These are phyloP conservation scores for Phialocephala sp. DNA, from an alignment of 2,329 filamentous ascomycete species.

Conservation along the genomic window DNA sequence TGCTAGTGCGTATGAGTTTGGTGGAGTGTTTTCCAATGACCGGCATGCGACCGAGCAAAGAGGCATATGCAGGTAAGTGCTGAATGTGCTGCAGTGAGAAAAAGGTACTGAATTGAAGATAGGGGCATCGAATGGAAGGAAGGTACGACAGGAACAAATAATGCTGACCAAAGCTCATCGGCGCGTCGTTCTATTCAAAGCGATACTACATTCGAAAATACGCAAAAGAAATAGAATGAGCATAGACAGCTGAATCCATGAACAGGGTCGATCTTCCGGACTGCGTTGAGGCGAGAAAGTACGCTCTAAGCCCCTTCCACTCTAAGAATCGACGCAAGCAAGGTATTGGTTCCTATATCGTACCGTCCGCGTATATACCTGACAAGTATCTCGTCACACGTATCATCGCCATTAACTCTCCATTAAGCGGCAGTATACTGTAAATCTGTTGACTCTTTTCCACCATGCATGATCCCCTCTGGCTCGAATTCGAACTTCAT, in stretches of 20 bases:
- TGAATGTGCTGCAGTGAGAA: neutral
- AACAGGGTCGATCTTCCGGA: no score
- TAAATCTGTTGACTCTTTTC: slow-evolving; percentile 19
- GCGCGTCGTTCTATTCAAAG: neutral
- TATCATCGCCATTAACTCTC: no score
- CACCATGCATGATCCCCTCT: slow-evolving; percentile 13
- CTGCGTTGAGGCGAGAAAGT: no score
- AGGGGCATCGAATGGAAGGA: neutral
- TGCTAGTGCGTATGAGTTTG: no score
- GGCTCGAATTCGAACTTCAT: slow-evolving; percentile 30
- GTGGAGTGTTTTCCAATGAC: neutral
- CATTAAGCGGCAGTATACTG: no score
- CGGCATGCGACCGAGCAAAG: neutral
- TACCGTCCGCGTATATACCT: neutral
- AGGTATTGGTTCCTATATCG: neutral
- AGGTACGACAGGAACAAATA: neutral
- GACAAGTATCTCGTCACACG: no score
- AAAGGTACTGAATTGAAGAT: neutral
- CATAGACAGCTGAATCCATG: no score
- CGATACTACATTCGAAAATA: neutral
- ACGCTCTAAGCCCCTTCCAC: no score
- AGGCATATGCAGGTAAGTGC: neutral
- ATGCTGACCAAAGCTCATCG: neutral
- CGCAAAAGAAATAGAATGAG: neutral
- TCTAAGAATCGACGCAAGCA: neutral